Evolutionary conservation across 169 alveolate genomes (phyloP).

Genomic region (Plasmodium knowlesi): DNA sequence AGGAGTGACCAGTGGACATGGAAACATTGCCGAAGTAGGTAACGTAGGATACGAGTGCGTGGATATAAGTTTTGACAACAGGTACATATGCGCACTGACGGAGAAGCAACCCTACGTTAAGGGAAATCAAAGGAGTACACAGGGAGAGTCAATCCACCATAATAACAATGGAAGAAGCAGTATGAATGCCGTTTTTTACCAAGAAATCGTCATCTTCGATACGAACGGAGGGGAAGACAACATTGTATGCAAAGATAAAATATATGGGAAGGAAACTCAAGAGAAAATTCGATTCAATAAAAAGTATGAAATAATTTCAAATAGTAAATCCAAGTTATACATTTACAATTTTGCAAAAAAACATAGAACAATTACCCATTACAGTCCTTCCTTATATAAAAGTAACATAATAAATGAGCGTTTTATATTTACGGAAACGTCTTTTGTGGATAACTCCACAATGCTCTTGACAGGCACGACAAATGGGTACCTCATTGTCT

Average conservation of each 20-base stretch:
- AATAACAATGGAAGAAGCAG: neutral
- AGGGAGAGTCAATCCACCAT: neutral
- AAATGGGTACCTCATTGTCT: conserved; percentile 47
- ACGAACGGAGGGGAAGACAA: conserved; percentile 33
- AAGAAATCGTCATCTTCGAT: conserved; percentile 55
- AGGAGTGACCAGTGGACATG: neutral
- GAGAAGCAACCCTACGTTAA: conserved; percentile 33
- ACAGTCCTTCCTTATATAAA: conserved; percentile 74
- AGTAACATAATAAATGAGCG: conserved; percentile 66
- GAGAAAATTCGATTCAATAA: conserved; percentile 59
- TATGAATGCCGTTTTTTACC: conserved; percentile 4
- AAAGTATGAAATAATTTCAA: conserved; percentile 62
- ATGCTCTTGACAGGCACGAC: conserved; percentile 66
- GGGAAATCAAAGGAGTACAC: neutral
- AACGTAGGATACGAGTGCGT: conserved; percentile 59
- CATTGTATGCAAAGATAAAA: conserved; percentile 53
- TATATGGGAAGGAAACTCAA: conserved; percentile 62
- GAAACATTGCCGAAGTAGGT: neutral
- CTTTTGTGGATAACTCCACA: conserved; percentile 67
- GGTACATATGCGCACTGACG: conserved; percentile 73
- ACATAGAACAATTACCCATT: conserved; percentile 51
- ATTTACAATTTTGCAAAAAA: conserved; percentile 64
- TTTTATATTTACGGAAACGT: conserved; percentile 66
- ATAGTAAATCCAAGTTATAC: conserved; percentile 60
- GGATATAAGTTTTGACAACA: conserved; percentile 69